Evolutionary conservation across 257 asterid species (phyloP), one percentile per base, ranked within the genome.

Genomic region (Orobanche coerulescens): DNA sequence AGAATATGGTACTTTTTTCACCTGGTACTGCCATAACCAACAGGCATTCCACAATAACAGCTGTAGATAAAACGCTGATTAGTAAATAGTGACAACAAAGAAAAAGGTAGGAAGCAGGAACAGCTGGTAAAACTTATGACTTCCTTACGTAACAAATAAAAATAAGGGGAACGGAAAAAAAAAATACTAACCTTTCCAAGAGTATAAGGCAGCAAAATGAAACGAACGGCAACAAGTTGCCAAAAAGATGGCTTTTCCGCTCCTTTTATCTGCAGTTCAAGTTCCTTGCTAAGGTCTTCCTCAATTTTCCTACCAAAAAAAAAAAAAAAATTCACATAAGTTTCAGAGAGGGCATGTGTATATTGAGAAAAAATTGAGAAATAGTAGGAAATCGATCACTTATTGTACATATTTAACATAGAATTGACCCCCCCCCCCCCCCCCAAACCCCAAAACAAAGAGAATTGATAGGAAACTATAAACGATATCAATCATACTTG

Each of bases 221-320:
- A 72, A 30, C 95, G 95, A 57, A 89, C 36, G 39, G 77, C 91
- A 39, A 92, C 23, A 68, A 93, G 95, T 37, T 79, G 95, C 97
- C 98, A 93, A 14, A 89, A 55, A 36, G 95, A 80, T 60, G 98
- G 98, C 75, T 81, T 83, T 76, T 89, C 98, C 30, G 97, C 94
- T 34, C 97, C 98, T 52, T 86, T 89, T 63, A 93, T 93, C 78
- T 86, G 86, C 75, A 89, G 69, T 43, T 93, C 95, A 69, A 86
- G 97, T 76, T 93, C 98, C 81, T 76, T 81, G 80, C 97, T 76
- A 40, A 93, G 81, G 33, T 89, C 97, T 73, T 84, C 97, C 66
- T 77, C 84, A 77, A 81, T 50, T 67, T 84, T 77, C 92, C 96
- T 88, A 71, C 61, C 61, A 62, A 66, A 52, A 28, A 61, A 47